Evolutionary conservation across 306 rosid species (phyloP).

Genomic region (Potentilla sterilis): DNA sequence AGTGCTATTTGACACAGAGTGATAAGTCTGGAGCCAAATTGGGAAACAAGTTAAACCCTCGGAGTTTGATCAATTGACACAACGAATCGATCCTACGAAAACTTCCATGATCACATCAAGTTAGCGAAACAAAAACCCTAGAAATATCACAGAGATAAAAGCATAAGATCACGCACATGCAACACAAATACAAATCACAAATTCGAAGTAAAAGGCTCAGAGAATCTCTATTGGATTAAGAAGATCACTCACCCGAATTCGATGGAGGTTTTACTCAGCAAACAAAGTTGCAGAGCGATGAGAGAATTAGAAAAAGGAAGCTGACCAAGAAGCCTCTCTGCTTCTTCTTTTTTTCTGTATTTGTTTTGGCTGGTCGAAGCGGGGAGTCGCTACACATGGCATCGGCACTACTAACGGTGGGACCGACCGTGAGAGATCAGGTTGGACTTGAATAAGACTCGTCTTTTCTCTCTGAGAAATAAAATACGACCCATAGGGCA

Average conservation of each 20-base stretch:
- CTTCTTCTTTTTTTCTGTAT: no score
- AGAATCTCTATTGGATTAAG: background rate
- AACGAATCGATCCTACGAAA: background rate
- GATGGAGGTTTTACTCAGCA: background rate
- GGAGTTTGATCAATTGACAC: slow-evolving; percentile 20
- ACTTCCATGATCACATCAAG: slow-evolving; percentile 10
- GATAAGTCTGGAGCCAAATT: background rate
- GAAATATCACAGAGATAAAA: background rate
- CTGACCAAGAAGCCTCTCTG: no score
- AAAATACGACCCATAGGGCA: no score
- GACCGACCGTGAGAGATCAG: no score
- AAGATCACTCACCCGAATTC: background rate
- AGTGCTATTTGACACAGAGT: background rate
- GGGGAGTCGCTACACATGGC: no score
- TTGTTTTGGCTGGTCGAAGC: no score
- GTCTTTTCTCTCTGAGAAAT: no score
- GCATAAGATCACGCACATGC: background rate
- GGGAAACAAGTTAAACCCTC: slow-evolving; percentile 2
- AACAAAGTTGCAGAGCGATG: background rate
- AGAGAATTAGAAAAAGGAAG: no score
- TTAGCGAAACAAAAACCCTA: slow-evolving; percentile 25
- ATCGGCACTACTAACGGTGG: no score
- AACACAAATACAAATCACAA: background rate
- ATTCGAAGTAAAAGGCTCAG: background rate
- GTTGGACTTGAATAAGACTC: no score